These are phyloP conservation scores for Leucocoprinus sp. DNA, from an alignment of 768 basidiomycete genomes.

Conservation along the genomic window DNA sequence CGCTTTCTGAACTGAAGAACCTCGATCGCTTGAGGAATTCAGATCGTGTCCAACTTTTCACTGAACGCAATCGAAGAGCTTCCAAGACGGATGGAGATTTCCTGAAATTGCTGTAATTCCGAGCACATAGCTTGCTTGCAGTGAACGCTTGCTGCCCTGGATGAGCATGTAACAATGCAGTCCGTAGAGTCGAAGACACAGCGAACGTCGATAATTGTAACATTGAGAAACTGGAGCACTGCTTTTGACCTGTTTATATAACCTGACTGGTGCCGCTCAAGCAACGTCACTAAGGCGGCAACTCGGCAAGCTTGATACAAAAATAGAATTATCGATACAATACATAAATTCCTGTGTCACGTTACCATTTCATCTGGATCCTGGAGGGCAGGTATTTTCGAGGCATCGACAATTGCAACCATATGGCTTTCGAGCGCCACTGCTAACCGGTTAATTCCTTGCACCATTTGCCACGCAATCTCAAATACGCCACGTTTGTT, in stretches of 20 bases:
- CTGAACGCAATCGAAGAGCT: neutral
- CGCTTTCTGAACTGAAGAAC: neutral
- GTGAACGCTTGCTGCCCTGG: neutral
- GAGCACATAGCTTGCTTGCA: neutral
- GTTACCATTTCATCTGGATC: no score
- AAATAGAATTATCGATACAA: neutral
- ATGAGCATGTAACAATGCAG: neutral
- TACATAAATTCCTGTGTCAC: no score
- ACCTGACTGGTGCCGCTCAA: neutral
- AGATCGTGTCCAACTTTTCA: neutral
- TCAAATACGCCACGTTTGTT: conserved; percentile 66
- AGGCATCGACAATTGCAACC: conserved; percentile 57
- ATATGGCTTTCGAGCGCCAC: conserved; percentile 59
- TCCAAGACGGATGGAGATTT: conserved; percentile 4
- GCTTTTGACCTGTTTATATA: neutral
- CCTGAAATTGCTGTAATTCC: conserved; percentile 1
- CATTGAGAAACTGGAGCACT: neutral
- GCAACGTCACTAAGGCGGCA: conserved; percentile 1
- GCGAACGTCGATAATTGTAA: neutral
- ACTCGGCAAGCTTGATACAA: no score
- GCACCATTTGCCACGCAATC: conserved; percentile 59
- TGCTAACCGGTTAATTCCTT: conserved; percentile 53
- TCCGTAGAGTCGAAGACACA: neutral
- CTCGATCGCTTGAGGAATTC: conserved; percentile 1
- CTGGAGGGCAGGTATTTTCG: conserved; percentile 12